Conservation (phyloP, 2,329 filamentous ascomycete genomes). For the Achaetomium macrosporum region DNA sequence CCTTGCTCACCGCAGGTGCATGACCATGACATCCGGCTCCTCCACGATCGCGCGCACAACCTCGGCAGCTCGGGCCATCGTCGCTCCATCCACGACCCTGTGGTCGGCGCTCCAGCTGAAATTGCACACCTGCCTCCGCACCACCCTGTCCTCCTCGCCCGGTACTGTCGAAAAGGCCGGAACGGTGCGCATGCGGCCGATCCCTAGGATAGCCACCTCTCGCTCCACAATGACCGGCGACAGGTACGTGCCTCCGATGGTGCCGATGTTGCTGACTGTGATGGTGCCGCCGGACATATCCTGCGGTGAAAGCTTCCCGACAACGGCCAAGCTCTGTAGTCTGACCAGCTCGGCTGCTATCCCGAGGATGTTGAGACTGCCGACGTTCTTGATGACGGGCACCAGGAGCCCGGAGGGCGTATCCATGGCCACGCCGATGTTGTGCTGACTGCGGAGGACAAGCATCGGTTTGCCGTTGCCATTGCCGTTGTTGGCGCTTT, state of each 20-base stretch:
- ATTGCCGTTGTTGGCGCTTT: slow-evolving; percentile 27
- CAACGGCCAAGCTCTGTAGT: slow-evolving; percentile 64
- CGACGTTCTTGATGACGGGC: slow-evolving; percentile 83
- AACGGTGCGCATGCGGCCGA: slow-evolving; percentile 73
- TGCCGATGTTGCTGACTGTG: slow-evolving; percentile 94
- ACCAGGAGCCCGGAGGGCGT: slow-evolving; percentile 84
- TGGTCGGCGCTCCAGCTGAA: slow-evolving; percentile 98
- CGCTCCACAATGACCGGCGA: slow-evolving; percentile 84
- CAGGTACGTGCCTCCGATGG: slow-evolving; percentile 86
- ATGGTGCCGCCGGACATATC: slow-evolving; percentile 87
- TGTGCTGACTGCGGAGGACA: slow-evolving; percentile 76
- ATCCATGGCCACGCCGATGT: slow-evolving; percentile 95
- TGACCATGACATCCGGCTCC: slow-evolving; percentile 79
- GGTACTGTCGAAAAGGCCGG: slow-evolving; percentile 63
- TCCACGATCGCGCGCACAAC: slow-evolving; percentile 73
- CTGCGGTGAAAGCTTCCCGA: slow-evolving; percentile 66
- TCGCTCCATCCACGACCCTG: slow-evolving; percentile 87
- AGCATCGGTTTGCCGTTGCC: slow-evolving; percentile 60
- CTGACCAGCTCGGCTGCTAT: slow-evolving; percentile 72
- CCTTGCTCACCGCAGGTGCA: slow-evolving; percentile 61
- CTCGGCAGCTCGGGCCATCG: slow-evolving; percentile 85
- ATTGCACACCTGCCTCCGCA: slow-evolving; percentile 74
- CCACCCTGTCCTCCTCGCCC: slow-evolving; percentile 50
- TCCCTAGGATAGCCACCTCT: slow-evolving; percentile 86
- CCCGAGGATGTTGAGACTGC: slow-evolving; percentile 65